Evolutionary conservation across 202 grass and related monocot genomes (phyloP), one percentile per base, ranked within the genome.

Genomic region (Schoenoplectus tabernaemontani): DNA sequence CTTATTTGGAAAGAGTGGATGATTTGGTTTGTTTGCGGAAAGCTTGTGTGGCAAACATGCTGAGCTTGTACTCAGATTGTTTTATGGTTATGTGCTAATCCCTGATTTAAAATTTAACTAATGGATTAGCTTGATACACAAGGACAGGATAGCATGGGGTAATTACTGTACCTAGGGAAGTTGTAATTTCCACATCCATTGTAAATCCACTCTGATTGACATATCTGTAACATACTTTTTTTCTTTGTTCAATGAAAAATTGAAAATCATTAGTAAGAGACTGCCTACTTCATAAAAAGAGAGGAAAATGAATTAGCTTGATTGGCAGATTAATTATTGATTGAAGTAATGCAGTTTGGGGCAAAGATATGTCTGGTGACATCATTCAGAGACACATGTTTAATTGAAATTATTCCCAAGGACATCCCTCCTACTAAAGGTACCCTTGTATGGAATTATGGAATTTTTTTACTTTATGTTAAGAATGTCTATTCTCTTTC

Each of bases 341-440:
- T 74, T 53, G 36, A 74, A 34, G 46, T 17, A 51, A 46, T 72
- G 64, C 83, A 98, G 95, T 98, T 94, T 87, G 78, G 74, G 78
- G 91, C 91, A 71, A 97, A 92, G 88, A 97, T 97, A 77, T 94
- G 95, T 61, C 59, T 97, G 77, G 60, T 97, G 67, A 97, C 95
- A 2, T 98, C 95, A 2, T 98, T 98, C 73, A 94, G 91, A 86
- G 95, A 98, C 59, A 94, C 78, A 53, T 94, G 95, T 81, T 83
- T 92, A 24, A 91, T 98, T 24, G 95, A 98, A 91, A 98, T 98
- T 83, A 84, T 89, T 42, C 91, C 95, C 57, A 95, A 81, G 66
- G 89, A 92, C 26, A 77, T 64, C 51, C 15, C 82, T 89, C 89
- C 88, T 50, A 89, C 91, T 64, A 94, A 79, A 98, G 95, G 95